Percentiles rank a stretch among this genome's conserved stretches.
phyloP scores from a whole-genome alignment of 768 basidiomycete genomes.

The Lanmaoa rubissima region DNA sequence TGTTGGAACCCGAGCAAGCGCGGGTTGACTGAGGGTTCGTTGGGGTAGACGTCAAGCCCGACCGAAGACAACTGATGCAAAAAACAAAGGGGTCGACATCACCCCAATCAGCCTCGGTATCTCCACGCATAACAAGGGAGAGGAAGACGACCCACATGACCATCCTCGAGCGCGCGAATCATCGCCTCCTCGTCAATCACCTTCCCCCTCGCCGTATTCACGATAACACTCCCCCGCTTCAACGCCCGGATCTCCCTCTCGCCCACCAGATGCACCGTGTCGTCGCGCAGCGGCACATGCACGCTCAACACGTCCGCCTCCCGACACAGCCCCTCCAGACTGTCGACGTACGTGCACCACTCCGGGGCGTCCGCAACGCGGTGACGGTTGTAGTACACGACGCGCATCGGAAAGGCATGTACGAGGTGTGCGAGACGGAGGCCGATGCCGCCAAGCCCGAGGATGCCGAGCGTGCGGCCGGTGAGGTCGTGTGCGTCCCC shows the following conservation, averaged over 20 bases:
- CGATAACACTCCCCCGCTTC: conserved; percentile 74
- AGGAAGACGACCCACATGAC: conserved; percentile 60
- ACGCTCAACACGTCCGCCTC: conserved; percentile 83
- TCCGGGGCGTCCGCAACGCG: conserved; percentile 56
- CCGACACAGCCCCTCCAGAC: conserved; percentile 58
- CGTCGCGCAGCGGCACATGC: conserved; percentile 73
- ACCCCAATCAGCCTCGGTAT: too few species aligned
- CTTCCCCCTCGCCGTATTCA: conserved; percentile 91
- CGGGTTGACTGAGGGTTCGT: conserved; percentile 80
- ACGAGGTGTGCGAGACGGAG: conserved; percentile 66
- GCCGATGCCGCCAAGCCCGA: conserved; percentile 80
- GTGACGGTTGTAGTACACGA: conserved; percentile 76
- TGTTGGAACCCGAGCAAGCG: conserved; percentile 78
- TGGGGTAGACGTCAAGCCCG: conserved; percentile 83
- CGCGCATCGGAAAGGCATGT: conserved; percentile 84
- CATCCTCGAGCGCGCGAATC: conserved; percentile 80
- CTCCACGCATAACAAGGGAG: too few species aligned
- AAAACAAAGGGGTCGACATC: too few species aligned
- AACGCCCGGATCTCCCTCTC: conserved; percentile 74
- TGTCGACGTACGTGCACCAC: conserved; percentile 78
- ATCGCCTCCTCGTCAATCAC: conserved; percentile 86
- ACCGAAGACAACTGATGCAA: conserved; percentile 33
- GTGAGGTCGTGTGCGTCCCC: conserved; percentile 60
- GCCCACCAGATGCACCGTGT: conserved; percentile 73
- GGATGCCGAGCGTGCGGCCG: conserved; percentile 65